Evolutionary conservation across 305 asterid species (phyloP).

Genomic region (Plantago coronopus): DNA sequence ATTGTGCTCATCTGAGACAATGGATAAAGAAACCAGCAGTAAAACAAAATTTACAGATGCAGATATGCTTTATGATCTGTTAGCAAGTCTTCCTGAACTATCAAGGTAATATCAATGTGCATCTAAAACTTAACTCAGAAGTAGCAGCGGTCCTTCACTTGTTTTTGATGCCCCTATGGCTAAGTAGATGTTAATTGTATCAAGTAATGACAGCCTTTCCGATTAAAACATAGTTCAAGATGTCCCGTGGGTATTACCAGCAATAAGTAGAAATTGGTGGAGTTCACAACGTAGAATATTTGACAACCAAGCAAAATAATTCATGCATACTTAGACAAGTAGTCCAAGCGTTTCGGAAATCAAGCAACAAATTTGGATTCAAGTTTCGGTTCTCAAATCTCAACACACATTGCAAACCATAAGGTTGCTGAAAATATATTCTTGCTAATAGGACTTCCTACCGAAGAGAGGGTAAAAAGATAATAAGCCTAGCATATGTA

Average conservation of each 20-base stretch:
- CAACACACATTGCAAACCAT: too few species aligned
- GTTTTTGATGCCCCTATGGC: background rate
- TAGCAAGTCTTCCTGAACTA: background rate
- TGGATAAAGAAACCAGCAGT: slow-evolving; percentile 5
- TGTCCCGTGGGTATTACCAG: background rate
- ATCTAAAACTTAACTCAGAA: background rate
- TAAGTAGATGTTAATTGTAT: background rate
- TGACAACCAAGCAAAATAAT: background rate
- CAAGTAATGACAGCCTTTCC: background rate
- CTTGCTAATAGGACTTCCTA: too few species aligned
- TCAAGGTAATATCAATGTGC: background rate
- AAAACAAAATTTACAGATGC: background rate
- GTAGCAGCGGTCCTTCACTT: background rate
- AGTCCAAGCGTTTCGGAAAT: too few species aligned
- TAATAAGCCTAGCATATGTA: too few species aligned
- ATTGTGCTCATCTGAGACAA: background rate
- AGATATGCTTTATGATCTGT: background rate
- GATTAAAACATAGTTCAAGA: background rate
- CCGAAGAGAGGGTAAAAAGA: too few species aligned
- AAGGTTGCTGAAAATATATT: too few species aligned
- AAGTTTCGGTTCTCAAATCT: too few species aligned
- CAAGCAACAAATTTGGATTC: too few species aligned
- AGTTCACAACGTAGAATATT: background rate
- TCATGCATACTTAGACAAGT: too few species aligned
- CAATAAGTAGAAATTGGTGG: background rate